Evolutionary conservation across 1,284 basidiomycete genomes (phyloP), one percentile per base, ranked within the genome.

Genomic region (Rhizoctonia solani): DNA sequence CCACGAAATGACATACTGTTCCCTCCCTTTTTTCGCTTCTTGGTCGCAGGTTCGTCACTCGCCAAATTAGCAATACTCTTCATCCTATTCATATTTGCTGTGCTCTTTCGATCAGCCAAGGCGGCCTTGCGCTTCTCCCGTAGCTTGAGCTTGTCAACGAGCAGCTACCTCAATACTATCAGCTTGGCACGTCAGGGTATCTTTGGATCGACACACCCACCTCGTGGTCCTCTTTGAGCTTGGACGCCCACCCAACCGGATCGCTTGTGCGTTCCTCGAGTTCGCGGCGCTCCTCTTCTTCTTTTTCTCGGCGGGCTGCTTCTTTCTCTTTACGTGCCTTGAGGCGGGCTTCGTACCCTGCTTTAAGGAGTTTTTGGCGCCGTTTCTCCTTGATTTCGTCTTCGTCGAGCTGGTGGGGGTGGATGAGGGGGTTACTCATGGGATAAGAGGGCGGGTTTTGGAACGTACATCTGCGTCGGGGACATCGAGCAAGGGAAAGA

Each of bases 21-120:
- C 4, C 85, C 86, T 16, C 81, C 84, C 77, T 92, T 90, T 70
- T 90, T 85, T 77, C 90, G 87, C 79, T 92, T 92, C 79, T 91
- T 90, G 1, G 85, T 80, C 13, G 88, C 82, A 59, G 65, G 63
- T 39, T 92, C 90, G 69, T 95, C 92, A 4, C 87, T 88, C 0
- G 96, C 97, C 21, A 99, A 80, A 42, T 87, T 90, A 0, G 97
- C 94, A 53, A 99, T 98, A 71, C 85, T 94, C 80, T 98, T 98
- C 96, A 99, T 99, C 70, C 96, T 81, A 54, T 92, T 93, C 78
- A 99, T 97, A 0, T 95, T 90, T 3, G 93, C 95, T 2, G 95
- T 90, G 71, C 93, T 96, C 79, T 99, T 99, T 47, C 97, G 80
- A 75, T 95, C 95, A 16, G 85, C 88, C 52, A 99, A 79, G 52